These are phyloP conservation scores for Russula earlei DNA, from an alignment of 768 basidiomycete genomes.

Conservation along the genomic window DNA sequence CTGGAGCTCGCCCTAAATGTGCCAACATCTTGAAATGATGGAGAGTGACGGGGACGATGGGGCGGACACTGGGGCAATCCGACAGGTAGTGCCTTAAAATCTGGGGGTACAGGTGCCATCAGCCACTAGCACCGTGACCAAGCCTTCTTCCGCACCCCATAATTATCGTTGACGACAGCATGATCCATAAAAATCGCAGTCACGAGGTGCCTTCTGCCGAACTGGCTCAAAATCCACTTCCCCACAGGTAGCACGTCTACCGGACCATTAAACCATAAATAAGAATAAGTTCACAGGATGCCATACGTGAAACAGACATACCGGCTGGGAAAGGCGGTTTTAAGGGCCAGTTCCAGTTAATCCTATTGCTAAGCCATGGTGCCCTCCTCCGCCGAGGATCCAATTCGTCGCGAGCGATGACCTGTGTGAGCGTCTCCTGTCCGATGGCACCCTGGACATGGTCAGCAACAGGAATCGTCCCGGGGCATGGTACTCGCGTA, in stretches of 20 bases:
- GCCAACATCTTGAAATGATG: conserved; percentile 73
- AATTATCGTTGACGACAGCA: conserved; percentile 59
- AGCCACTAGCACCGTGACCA: conserved; percentile 25
- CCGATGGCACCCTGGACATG: conserved; percentile 50
- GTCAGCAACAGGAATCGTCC: conserved; percentile 3
- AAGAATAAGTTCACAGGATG: neutral
- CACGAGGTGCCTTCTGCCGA: conserved; percentile 45
- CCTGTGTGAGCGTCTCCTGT: conserved; percentile 60
- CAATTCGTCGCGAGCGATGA: conserved; percentile 69
- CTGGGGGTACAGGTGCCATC: conserved; percentile 37
- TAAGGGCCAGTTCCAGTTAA: conserved; percentile 26
- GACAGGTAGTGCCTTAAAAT: conserved; percentile 22
- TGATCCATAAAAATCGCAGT: conserved; percentile 66
- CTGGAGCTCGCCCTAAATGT: conserved; percentile 50
- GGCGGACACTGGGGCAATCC: conserved; percentile 36
- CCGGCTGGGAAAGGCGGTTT: conserved; percentile 50
- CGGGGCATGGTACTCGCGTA: conserved; percentile 1
- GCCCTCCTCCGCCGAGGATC: conserved; percentile 45
- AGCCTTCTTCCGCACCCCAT: conserved; percentile 25
- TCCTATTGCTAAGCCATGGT: neutral
- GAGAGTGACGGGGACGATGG: conserved; percentile 58
- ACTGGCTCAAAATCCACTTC: conserved; percentile 49
- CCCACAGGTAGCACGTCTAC: conserved; percentile 50
- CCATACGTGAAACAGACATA: conserved; percentile 25
- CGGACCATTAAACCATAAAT: conserved; percentile 6